Percentiles rank a stretch among this genome's conserved stretches.
Evolutionary conservation across 2,329 filamentous ascomycete species (phyloP).

Genomic region (Colletotrichum camelliae): DNA sequence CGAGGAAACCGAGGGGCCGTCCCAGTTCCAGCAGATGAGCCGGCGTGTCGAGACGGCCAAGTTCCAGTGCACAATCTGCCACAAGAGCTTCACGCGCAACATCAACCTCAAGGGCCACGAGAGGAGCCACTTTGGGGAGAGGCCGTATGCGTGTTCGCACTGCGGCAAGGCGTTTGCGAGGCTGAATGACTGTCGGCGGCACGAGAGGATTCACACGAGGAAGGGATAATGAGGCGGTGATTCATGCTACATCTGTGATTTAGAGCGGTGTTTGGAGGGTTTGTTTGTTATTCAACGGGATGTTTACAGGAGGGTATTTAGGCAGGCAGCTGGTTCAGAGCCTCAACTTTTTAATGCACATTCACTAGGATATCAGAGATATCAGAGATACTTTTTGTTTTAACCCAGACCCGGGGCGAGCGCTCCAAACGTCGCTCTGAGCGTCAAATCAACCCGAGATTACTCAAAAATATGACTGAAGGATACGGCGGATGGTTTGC

Average conservation of each 20-base stretch:
- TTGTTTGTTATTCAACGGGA: neutral
- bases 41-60: constrained; percentile 23
- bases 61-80: constrained; percentile 38
- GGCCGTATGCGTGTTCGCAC: constrained; percentile 31
- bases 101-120: constrained; percentile 39
- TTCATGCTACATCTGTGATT: neutral
- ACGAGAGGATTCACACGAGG: constrained; percentile 32
- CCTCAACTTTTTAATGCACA: neutral
- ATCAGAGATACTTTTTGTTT: neutral
- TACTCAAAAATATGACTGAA: neutral
- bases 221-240: neutral
- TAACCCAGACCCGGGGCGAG: neutral
- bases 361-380: neutral
- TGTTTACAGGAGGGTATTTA: neutral
- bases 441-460: neutral
- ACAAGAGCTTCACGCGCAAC: constrained; percentile 41
- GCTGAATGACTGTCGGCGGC: constrained; percentile 36
- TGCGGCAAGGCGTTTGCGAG: constrained; percentile 38
- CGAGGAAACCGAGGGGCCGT: constrained; percentile 24
- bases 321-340: neutral
- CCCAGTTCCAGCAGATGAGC: constrained; percentile 24
- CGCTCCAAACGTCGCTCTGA: neutral
- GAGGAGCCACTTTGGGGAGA: constrained; percentile 39
- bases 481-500: neutral
- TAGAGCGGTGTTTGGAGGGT: neutral